Conservation (phyloP, 345 rosid species). For the Linum tenue region DNA sequence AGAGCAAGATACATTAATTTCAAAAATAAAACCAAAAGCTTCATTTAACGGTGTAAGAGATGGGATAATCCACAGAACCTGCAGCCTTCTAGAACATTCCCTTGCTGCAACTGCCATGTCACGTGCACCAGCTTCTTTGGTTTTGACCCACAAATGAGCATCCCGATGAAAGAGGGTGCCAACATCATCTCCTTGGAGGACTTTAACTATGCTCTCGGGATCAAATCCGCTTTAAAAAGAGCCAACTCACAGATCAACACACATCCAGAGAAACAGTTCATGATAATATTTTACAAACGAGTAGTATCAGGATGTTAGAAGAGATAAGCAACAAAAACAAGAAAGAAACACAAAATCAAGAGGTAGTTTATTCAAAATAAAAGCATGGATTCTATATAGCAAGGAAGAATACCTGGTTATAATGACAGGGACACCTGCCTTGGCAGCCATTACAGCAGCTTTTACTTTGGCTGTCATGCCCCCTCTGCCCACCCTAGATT, state of each 20-base stretch:
- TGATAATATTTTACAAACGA: not conserved
- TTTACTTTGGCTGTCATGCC: constrained; percentile 99
- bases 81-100: constrained; percentile 83
- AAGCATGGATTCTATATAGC: not conserved
- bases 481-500: constrained; percentile 97
- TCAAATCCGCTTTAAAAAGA: constrained; percentile 59
- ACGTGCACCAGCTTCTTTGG: constrained; percentile 48
- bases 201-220: constrained; percentile 60
- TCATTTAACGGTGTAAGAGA: not conserved
- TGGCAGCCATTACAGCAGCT: constrained; percentile 89
- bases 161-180: constrained; percentile 94
- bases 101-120: constrained; percentile 94
- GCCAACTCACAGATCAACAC: constrained; percentile 2
- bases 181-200: constrained; percentile 73
- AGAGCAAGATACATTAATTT: not conserved
- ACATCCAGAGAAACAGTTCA: not conserved
- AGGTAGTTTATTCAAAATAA: too few relatives aligned
- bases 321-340: not conserved
- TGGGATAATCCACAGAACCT: constrained; percentile 35
- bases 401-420: constrained; percentile 62
- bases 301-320: not conserved
- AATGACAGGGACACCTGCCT: constrained; percentile 88
- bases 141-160: constrained; percentile 61
- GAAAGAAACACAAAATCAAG: too few relatives aligned
- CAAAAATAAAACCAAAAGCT: not conserved